Percentiles rank a stretch among this genome's conserved stretches.
These are phyloP conservation scores for Chytriomyces sp. DNA, from an alignment of 192 early-diverging fungal genomes.

Conservation along the genomic window DNA sequence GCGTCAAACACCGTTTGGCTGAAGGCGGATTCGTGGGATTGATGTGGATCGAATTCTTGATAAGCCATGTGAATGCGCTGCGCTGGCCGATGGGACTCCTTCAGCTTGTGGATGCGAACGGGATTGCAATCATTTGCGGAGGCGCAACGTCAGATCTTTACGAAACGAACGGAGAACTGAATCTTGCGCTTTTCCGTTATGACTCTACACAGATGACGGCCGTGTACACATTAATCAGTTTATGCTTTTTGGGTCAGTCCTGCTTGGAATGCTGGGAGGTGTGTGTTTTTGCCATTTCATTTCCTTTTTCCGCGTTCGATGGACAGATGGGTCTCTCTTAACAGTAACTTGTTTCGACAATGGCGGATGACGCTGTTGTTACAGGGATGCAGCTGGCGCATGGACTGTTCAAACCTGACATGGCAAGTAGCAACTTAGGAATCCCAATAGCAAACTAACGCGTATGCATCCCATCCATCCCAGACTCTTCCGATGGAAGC, in stretches of 20 bases:
- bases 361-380: not conserved
- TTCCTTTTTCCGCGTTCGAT: no score
- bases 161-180: no score
- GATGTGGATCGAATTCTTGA: no score
- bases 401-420: slow-evolving; percentile 12
- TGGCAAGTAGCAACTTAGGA: not conserved
- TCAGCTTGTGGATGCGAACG: no score
- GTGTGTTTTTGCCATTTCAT: not conserved
- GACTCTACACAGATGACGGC: not conserved
- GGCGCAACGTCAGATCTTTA: no score
- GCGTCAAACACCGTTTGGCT: no score
- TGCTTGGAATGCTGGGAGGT: slow-evolving; percentile 22
- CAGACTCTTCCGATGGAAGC: slow-evolving; percentile 31
- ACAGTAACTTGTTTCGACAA: not conserved
- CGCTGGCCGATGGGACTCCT: no score
- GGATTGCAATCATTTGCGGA: no score
- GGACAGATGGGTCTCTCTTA: not conserved
- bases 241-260: slow-evolving; percentile 19
- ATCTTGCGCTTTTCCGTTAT: no score
- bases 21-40: no score
- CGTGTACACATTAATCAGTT: slow-evolving; percentile 25
- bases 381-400: slow-evolving; percentile 9
- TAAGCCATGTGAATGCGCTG: no score
- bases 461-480: not conserved
- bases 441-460: not conserved